Conservation (phyloP, 225 moss, liverwort and hornwort genomes). For the Marchantia paleacea region DNA sequence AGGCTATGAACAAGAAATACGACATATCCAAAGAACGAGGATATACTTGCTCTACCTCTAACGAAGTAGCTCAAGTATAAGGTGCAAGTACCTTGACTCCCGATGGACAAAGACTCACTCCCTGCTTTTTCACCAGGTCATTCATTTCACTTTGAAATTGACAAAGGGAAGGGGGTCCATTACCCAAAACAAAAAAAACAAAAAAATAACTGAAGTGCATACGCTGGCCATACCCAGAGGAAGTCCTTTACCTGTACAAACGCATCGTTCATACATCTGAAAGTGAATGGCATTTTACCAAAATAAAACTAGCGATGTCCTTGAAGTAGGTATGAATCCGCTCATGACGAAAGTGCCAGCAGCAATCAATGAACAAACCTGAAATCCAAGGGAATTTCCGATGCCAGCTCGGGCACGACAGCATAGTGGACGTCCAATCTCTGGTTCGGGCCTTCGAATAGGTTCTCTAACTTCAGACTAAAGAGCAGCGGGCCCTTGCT, state of each 20-base stretch:
- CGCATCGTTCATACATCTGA: conserved; percentile 25
- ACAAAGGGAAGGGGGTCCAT: not conserved
- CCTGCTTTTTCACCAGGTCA: not conserved
- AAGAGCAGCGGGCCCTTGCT: not conserved
- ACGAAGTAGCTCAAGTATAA: not conserved
- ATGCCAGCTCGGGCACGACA: not conserved
- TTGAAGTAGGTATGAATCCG: not conserved
- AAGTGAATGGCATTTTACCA: conserved; percentile 5
- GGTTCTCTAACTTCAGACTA: not conserved
- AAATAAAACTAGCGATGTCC: conserved; percentile 15
- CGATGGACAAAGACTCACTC: not conserved
- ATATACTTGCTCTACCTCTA: not conserved
- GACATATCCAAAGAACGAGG: too few relatives aligned
- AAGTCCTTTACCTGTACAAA: conserved; percentile 22
- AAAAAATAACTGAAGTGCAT: not conserved
- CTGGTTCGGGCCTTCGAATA: not conserved
- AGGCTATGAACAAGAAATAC: not conserved
- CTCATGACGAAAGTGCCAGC: conserved; percentile 8
- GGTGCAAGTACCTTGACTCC: not conserved
- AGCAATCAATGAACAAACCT: conserved; percentile 23
- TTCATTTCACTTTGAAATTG: not conserved
- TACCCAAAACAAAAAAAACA: not conserved
- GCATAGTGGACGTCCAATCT: conserved; percentile 3
- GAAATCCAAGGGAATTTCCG: not conserved
- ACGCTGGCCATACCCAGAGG: conserved; percentile 11